Percentiles rank a stretch among this genome's conserved stretches.
Evolutionary conservation across 352 stramenopile species (phyloP).

Genomic region (Phytophthora pisi): DNA sequence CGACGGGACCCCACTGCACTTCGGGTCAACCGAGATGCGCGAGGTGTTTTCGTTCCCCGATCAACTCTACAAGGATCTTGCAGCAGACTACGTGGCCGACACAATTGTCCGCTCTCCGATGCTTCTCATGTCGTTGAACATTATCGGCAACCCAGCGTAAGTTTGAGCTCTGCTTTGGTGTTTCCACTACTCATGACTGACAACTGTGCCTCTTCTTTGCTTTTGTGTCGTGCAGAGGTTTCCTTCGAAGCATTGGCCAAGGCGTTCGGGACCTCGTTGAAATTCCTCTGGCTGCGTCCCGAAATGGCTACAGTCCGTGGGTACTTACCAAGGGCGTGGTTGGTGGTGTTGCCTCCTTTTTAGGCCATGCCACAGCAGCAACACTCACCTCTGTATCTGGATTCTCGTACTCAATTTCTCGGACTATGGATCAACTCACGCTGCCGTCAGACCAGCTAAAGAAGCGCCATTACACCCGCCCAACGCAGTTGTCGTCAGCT

Average conservation of each 20-base stretch:
- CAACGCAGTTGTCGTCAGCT: conserved; percentile 65
- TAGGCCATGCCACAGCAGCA: conserved; percentile 72
- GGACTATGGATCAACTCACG: conserved; percentile 82
- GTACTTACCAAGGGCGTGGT: conserved; percentile 74
- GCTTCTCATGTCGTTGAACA: conserved; percentile 86
- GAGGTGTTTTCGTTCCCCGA: conserved; percentile 79
- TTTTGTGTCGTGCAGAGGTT: conserved; percentile 51
- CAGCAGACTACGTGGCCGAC: conserved; percentile 83
- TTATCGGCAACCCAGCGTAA: conserved; percentile 86
- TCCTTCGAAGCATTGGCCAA: conserved; percentile 71
- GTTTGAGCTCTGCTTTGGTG: conserved; percentile 18
- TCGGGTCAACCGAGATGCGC: conserved; percentile 57
- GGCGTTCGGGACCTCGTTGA: conserved; percentile 81
- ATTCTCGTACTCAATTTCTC: conserved; percentile 83
- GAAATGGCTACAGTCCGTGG: conserved; percentile 81
- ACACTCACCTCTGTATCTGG: conserved; percentile 77
- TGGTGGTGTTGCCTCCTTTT: conserved; percentile 69
- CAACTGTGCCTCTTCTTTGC: not conserved
- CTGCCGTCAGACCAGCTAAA: conserved; percentile 65
- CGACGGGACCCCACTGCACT: conserved; percentile 75
- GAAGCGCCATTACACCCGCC: conserved; percentile 66
- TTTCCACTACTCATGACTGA: conserved; percentile 7
- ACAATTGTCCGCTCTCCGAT: conserved; percentile 79
- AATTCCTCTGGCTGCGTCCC: conserved; percentile 69
- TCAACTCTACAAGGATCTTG: conserved; percentile 83